Conservation (phyloP, 192 early-diverging fungal species). For the Coemansia sp. region DNA sequence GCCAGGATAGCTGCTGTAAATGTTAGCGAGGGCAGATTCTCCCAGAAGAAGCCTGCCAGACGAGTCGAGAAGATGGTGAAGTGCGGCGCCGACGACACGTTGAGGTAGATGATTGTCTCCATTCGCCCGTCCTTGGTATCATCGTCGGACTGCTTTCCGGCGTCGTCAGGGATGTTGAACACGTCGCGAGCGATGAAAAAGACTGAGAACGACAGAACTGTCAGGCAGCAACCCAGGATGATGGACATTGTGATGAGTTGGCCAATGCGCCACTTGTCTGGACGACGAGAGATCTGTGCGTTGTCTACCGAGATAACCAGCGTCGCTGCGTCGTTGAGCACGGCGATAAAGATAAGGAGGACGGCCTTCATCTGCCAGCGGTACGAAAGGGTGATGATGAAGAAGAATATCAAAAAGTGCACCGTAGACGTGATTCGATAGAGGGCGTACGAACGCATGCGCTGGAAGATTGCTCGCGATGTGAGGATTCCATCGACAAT, state of each 20-base stretch:
- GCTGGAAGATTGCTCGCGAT: constrained; percentile 92
- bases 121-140: constrained; percentile 53
- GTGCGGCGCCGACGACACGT: constrained; percentile 88
- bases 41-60: constrained; percentile 83
- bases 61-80: constrained; percentile 96
- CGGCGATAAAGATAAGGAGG: constrained; percentile 84
- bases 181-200: constrained; percentile 77
- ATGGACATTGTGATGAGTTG: constrained; percentile 83
- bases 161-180: constrained; percentile 56
- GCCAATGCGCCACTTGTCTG: constrained; percentile 95
- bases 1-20: constrained; percentile 83
- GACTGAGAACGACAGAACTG: constrained; percentile 76
- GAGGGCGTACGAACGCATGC: constrained; percentile 89
- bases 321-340: constrained; percentile 90
- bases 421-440: constrained; percentile 96
- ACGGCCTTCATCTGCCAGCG: constrained; percentile 80
- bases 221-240: constrained; percentile 74
- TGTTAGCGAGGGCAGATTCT: constrained; percentile 75
- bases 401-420: constrained; percentile 96
- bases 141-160: constrained; percentile 47
- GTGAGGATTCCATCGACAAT: constrained; percentile 91
- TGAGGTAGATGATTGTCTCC: constrained; percentile 91
- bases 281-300: constrained; percentile 81
- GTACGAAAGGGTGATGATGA: constrained; percentile 79
- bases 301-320: constrained; percentile 93